Percentiles rank a stretch among this genome's conserved stretches.
Evolutionary conservation across 495 filamentous ascomycete species (phyloP).

Genomic region (Hypoxylon intermedium): DNA sequence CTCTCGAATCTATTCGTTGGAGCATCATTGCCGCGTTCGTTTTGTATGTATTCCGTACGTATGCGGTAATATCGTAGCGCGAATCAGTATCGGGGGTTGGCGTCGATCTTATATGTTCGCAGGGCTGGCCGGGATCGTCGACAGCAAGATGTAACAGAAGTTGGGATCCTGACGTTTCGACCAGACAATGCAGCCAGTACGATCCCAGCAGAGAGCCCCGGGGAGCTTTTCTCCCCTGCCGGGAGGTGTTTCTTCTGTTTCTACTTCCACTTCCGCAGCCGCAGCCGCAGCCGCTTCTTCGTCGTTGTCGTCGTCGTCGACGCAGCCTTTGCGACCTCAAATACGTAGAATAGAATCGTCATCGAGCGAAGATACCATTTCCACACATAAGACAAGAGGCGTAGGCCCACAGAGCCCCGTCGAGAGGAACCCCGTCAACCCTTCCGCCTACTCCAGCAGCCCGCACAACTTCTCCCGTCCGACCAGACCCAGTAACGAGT

Average conservation of each 20-base stretch:
- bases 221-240: conserved; percentile 64
- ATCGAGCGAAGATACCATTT: conserved; percentile 49
- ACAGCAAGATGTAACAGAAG: conserved; percentile 50
- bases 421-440: conserved; percentile 37
- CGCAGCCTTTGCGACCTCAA: conserved; percentile 46
- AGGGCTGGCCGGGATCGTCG: no score
- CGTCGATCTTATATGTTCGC: conserved; percentile 32
- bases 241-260: conserved; percentile 17
- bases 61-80: no score
- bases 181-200: conserved; percentile 57
- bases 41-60: no score
- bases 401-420: conserved; percentile 34
- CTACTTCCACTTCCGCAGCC: conserved; percentile 22
- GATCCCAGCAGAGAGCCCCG: conserved; percentile 56
- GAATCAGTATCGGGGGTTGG: no score
- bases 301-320: conserved; percentile 43
- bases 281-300: conserved; percentile 36
- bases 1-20: no score
- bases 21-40: no score
- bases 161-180: conserved; percentile 26
- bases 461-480: conserved; percentile 66
- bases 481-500: conserved; percentile 47
- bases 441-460: conserved; percentile 45
- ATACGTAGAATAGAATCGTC: conserved; percentile 55
- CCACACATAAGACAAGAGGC: conserved; percentile 38